Base-by-base conservation (phyloP, 805 yeast genomes). In the Phaffomyces antillensis region DNA sequence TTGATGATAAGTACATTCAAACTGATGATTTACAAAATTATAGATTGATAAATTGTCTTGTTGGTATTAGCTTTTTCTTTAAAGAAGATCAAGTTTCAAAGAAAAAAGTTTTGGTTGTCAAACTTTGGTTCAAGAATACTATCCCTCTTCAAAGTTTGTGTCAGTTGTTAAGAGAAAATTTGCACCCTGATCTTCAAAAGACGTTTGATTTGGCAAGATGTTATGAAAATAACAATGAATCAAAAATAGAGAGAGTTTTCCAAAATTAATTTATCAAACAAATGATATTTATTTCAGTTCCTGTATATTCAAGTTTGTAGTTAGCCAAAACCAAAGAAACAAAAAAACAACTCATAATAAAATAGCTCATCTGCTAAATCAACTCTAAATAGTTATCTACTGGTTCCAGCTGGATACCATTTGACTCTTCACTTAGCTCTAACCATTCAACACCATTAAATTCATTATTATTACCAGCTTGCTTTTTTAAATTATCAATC, bases 391-490 rank as follows among this genome's bases (percentile, higher is more conserved):
- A 69, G 37, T 56, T 59, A 3, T 37, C 53, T 0, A 66, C 55
- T n/a, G 59, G 41, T 51, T 80, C 88, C 44, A 67, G 73, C 4
- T 67, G 50, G 3, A 85, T 54, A 6, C 95, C 93, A 5, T 65
- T 58, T 5, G 71, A 71, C 51, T 83, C 80, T 60, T 85, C 90
- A 28, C 70, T 67, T 35, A 86, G 64, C 48, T 81, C 76, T 49
- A 86, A 65, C 93, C 95, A 86, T 4, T 73, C 66, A 0, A 86
- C 89, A 16, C 64, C 62, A 5, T 56, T 44, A 46, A 80, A 76
- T 5, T 55, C 52, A 1, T 49, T 45, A 25, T 65, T 63, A 0
- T 45, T 45, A 11, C 44, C 41, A 1, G 72, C 63, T 30, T 46
- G 55, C 24, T 44, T 33, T 28, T 49, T 43, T 38, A 79, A 67